A percentile compares a stretch with the other conserved stretches of the same genome.
Conservation (phyloP, 2,329 filamentous ascomycete genomes). For the Penicillium italicum region DNA sequence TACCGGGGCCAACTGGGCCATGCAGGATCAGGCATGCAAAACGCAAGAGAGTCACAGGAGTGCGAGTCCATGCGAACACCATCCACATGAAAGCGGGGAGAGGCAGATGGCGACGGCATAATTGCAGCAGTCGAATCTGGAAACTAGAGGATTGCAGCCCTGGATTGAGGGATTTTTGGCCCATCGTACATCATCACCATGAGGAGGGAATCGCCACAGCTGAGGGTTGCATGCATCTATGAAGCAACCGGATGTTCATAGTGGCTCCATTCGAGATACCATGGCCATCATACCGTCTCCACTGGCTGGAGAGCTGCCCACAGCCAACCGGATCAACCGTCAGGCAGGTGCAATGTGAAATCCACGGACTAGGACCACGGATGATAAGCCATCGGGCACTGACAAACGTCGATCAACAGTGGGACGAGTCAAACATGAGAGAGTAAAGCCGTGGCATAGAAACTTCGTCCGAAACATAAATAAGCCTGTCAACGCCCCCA, state of each 20-base stretch:
- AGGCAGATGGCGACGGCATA: slow-evolving; percentile 26
- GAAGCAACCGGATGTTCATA: slow-evolving; percentile 35
- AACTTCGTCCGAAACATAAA: slow-evolving; percentile 40
- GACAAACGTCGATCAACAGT: slow-evolving; percentile 33
- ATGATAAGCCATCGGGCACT: slow-evolving; percentile 34
- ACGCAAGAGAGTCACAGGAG: slow-evolving; percentile 25
- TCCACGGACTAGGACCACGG: slow-evolving; percentile 30
- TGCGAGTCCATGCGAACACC: slow-evolving; percentile 29
- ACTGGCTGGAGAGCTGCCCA: slow-evolving; percentile 30
- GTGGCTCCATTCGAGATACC: slow-evolving; percentile 30
- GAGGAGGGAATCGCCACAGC: slow-evolving; percentile 36
- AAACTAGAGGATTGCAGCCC: slow-evolving; percentile 22
- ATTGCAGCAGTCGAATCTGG: slow-evolving; percentile 30
- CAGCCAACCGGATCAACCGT: slow-evolving; percentile 34
- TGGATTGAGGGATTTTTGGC: slow-evolving; percentile 39
- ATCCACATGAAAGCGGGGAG: slow-evolving; percentile 32
- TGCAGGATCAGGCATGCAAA: slow-evolving; percentile 35
- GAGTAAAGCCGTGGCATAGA: slow-evolving; percentile 24
- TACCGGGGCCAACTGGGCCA: slow-evolving; percentile 26
- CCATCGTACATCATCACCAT: slow-evolving; percentile 29
- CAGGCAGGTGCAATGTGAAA: slow-evolving; percentile 28
- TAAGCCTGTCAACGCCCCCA: slow-evolving; percentile 33
- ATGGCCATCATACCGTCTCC: slow-evolving; percentile 36
- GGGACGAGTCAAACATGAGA: slow-evolving; percentile 24
- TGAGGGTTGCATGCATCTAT: slow-evolving; percentile 38